Base-by-base conservation (phyloP, 2,329 filamentous ascomycete genomes). In the Aspergillus amoenus region DNA sequence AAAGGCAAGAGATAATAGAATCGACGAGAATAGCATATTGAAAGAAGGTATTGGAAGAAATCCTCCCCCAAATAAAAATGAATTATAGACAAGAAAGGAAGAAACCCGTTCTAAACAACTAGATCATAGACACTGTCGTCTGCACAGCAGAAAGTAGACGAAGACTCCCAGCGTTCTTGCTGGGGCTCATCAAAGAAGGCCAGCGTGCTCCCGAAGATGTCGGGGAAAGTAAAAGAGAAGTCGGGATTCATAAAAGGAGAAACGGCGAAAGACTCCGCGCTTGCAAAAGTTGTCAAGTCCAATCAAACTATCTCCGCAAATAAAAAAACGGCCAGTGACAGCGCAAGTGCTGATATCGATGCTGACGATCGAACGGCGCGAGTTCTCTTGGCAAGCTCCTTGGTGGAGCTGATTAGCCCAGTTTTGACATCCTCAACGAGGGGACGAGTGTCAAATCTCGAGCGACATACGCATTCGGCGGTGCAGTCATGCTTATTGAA, bases 1-100 rank as follows among this genome's bases (percentile, higher is more conserved):
- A 41, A 69, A 58, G 27, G 62, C 60, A 15, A 67, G 61, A 46
- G 69, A 63, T 41, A 68, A 63, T 18, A 63, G 51, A 27, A 66
- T 55, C 56, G 61, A 61, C 51, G 69, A 61, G 46, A 68, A 63
- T 60, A 70, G 62, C 63, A 62, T 68, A 24, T 56, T 62, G 40
- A 69, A 70, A n/a, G 67, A 71, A 59, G 65, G 68, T 57, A 61
- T 61, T 64, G 66, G 68, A 68, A 66, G 65, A 32, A 49, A 46
- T 47, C 18, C 48, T 18, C 27, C 37, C 61, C 64, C 18, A 30
- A 45, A 27, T 34, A 12, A 60, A 27, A 40, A 56, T 22, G 44
- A 58, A 55, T 57, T 32, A 58, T 55, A 44, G 32, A 51, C 42
- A 53, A 30, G 49, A 54, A 59, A 44, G 55, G 8, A 46, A 34